phyloP scores from a whole-genome alignment of 306 rosid genomes.

The Inga leiocalycina region DNA sequence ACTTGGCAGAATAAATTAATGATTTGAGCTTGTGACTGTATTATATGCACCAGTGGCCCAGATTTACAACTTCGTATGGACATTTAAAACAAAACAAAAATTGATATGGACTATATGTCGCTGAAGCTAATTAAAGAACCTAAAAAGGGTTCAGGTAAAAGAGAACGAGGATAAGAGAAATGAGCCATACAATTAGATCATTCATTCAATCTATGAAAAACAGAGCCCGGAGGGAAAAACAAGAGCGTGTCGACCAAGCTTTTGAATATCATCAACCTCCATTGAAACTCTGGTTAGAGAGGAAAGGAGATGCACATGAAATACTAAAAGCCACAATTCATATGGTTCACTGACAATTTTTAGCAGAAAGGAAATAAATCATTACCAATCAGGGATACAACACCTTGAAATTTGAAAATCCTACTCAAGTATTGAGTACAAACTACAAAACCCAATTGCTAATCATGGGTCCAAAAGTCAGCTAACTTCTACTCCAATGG shows the following conservation, averaged over 20 bases:
- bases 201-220: neutral
- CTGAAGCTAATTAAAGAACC: neutral
- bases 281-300: neutral
- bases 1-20: neutral
- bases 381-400: constrained; percentile 30
- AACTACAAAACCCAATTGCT: constrained; percentile 34
- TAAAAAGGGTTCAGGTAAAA: neutral
- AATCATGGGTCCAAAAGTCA: constrained; percentile 46
- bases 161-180: neutral
- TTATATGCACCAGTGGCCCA: neutral
- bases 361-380: constrained; percentile 21
- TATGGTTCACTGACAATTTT: constrained; percentile 15
- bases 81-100: neutral
- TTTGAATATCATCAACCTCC: neutral
- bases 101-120: neutral
- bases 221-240: neutral
- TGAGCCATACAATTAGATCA: neutral
- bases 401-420: constrained; percentile 35
- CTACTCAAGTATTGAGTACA: constrained; percentile 51
- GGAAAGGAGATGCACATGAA: neutral
- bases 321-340: constrained; percentile 21
- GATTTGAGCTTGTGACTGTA: neutral
- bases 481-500: constrained; percentile 46
- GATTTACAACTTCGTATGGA: neutral
- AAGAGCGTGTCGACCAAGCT: neutral